A percentile compares a stretch with the other conserved stretches of the same genome.
These are phyloP conservation scores for Coemansia sp. DNA, from an alignment of 192 early-diverging fungal genomes.

Conservation along the genomic window DNA sequence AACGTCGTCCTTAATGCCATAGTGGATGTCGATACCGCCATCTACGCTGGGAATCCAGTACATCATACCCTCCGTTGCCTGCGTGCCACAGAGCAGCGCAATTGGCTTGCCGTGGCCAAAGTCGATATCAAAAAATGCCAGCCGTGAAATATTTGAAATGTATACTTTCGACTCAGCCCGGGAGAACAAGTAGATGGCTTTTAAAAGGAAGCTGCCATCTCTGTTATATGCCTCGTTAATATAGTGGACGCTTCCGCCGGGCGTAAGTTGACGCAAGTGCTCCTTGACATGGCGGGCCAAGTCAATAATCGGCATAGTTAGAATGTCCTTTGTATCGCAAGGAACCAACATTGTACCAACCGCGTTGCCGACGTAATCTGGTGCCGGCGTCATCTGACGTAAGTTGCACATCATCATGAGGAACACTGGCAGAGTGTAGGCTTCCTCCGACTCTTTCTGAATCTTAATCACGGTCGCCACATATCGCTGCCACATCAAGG, in stretches of 20 bases:
- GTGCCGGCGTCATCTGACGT: no score
- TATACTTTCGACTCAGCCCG: slow-evolving; percentile 6
- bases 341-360: no score
- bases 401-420: no score
- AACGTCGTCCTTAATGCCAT: neutral
- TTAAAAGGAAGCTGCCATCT: neutral
- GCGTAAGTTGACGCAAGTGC: no score
- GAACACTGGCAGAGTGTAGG: neutral
- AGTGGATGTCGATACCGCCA: neutral
- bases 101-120: no score
- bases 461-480: neutral
- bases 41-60: no score
- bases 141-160: slow-evolving; percentile 28
- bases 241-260: no score
- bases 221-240: slow-evolving; percentile 7
- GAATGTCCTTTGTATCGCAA: no score
- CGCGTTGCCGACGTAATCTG: no score
- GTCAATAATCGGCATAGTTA: no score
- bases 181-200: neutral
- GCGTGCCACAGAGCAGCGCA: neutral
- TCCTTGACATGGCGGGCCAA: no score
- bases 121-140: slow-evolving; percentile 21
- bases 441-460: neutral
- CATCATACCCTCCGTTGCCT: neutral
- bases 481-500: neutral